These are phyloP conservation scores for Phaffomyces antillensis DNA, from an alignment of 805 yeast genomes.

Conservation along the genomic window DNA sequence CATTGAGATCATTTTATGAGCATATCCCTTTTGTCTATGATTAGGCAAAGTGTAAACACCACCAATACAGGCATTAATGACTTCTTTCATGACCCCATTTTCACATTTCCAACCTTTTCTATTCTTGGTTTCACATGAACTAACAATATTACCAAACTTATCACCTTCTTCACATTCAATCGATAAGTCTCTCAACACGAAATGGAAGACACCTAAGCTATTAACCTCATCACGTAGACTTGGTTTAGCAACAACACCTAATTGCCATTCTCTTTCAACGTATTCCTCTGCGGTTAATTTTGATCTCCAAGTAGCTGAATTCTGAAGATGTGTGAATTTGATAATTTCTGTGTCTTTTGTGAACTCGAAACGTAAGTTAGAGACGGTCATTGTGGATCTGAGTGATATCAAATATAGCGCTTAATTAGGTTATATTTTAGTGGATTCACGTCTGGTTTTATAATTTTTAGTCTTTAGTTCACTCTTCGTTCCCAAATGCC, in stretches of 20 bases:
- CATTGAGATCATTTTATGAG: conserved; percentile 36
- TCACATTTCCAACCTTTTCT: conserved; percentile 27
- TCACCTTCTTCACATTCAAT: conserved; percentile 14
- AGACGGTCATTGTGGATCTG: conserved; percentile 1
- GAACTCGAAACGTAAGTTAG: conserved; percentile 10
- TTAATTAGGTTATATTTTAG: too few relatives aligned
- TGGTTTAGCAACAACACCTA: conserved; percentile 24
- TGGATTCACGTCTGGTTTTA: too few relatives aligned
- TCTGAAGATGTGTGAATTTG: conserved; percentile 28
- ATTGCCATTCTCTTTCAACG: conserved; percentile 28
- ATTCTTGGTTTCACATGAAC: conserved; percentile 35
- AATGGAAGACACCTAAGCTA: conserved; percentile 30
- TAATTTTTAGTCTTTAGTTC: background rate
- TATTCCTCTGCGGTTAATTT: conserved; percentile 28
- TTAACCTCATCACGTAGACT: conserved; percentile 15
- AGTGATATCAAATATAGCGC: too few relatives aligned
- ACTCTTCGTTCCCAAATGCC: conserved; percentile 1
- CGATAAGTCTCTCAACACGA: conserved; percentile 24
- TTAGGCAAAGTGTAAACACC: conserved; percentile 48
- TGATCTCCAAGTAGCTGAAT: conserved; percentile 29
- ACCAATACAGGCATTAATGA: conserved; percentile 41
- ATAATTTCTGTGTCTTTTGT: conserved; percentile 27
- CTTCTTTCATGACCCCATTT: conserved; percentile 22
- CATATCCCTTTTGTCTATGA: conserved; percentile 51
- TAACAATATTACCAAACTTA: conserved; percentile 29